These are phyloP conservation scores for Colletotrichum phormii DNA, from an alignment of 2,329 filamentous ascomycete species.

Conservation along the genomic window DNA sequence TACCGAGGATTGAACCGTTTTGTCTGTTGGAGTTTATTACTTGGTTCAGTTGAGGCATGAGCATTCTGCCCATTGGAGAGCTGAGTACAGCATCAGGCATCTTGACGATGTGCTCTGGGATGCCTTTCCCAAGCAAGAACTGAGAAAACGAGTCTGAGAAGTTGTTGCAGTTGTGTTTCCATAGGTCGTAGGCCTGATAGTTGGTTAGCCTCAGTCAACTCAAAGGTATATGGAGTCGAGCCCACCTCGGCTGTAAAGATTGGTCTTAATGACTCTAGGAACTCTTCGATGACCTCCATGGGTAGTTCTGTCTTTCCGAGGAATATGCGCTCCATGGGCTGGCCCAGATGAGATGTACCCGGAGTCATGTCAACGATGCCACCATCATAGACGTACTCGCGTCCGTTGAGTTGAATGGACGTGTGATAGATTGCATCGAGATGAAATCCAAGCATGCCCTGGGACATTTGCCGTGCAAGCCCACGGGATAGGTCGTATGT, in stretches of 20 bases:
- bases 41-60: conserved; percentile 76
- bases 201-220: not conserved
- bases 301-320: conserved; percentile 85
- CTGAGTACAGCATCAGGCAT: conserved; percentile 87
- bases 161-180: conserved; percentile 96
- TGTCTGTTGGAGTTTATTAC: conserved; percentile 62
- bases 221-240: not conserved
- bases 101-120: conserved; percentile 86
- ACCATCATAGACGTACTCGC: conserved; percentile 91
- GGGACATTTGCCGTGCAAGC: conserved; percentile 66
- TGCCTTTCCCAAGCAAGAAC: conserved; percentile 88
- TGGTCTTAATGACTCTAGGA: conserved; percentile 83
- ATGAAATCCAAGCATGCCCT: conserved; percentile 64
- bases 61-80: conserved; percentile 89
- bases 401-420: conserved; percentile 83
- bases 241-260: conserved; percentile 84
- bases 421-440: conserved; percentile 98
- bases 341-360: conserved; percentile 87
- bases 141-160: conserved; percentile 93
- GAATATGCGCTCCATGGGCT: conserved; percentile 79
- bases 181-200: conserved; percentile 85
- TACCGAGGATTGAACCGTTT: conserved; percentile 64
- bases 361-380: conserved; percentile 86
- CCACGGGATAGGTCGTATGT: conserved; percentile 82
- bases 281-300: conserved; percentile 85